Evolutionary conservation across 306 rosid genomes (phyloP), one percentile per base, ranked within the genome.

Genomic region (Cicer bijugum): DNA sequence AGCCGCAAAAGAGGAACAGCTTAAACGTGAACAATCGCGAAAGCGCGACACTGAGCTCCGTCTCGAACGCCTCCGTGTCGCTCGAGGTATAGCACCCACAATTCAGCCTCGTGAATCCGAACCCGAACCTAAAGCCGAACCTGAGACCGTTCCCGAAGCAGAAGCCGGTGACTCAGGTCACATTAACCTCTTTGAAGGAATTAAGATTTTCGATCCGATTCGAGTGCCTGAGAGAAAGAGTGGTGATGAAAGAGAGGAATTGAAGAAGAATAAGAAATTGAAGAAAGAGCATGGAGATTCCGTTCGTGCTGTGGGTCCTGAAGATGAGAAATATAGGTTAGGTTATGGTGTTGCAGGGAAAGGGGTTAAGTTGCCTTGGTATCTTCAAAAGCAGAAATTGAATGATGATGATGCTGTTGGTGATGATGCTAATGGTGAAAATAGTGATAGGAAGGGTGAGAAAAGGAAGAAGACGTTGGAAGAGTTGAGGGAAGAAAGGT

Each of bases 341-440:
- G 98, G 96, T 9, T 93, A 91, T 82, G 94, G 98, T 43, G 76
- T 91, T 61, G 96, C 90, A 1, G 98, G 97, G 57, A 93, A 91
- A 63, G 97, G 96, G 39, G 91, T 88, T 45, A 83, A 91, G 66
- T 43, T 93, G 78, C 98, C 98, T 6, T 93, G 98, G 98, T 93
- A 93, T 86, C 87, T 88, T 45, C 80, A 87, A 35, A 89, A 77
- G 58, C 75, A 85, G 42, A 89, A 79, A 72, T 87, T 14, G 6
- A 77, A 51, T 51, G 85, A 46, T 17, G 48, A 76, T 72, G 81
- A 8, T 50, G 28, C n/a, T 55, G 79, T 4, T 37, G 53, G 2
- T 10, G 56, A 2, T 6, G 15, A 7, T 38, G 72, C 4, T 40
- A 47, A 71, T 23, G 86, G 46, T 48, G 73, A 6, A 38, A 72